Percentiles rank a stretch among this genome's conserved stretches.
Evolutionary conservation across 73 alveolate species (phyloP).

Genomic region (Tetrahymena malaccensis): DNA sequence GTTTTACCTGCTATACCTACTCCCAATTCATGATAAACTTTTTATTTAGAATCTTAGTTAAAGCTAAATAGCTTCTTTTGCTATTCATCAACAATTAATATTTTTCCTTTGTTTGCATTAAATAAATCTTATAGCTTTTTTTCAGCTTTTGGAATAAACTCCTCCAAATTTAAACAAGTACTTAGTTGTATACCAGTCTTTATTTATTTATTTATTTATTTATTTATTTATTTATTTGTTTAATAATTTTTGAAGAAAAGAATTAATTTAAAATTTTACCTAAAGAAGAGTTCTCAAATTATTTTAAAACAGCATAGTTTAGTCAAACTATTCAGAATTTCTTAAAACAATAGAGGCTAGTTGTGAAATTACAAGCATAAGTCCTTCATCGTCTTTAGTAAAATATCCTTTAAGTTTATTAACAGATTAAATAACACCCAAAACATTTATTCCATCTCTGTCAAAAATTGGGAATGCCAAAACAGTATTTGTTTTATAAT

Average conservation of each 20-base stretch:
- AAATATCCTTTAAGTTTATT: conserved; percentile 37
- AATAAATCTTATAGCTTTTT: background rate
- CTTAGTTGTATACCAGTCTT: background rate
- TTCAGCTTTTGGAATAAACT: background rate
- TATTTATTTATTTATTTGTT: background rate
- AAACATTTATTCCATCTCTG: conserved; percentile 30
- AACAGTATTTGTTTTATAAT: conserved; percentile 45
- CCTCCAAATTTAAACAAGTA: background rate
- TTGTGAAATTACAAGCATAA: conserved; percentile 32
- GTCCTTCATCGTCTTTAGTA: conserved; percentile 57
- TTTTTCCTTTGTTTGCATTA: background rate
- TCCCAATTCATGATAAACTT: background rate
- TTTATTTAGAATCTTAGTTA: background rate
- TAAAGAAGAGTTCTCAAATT: background rate
- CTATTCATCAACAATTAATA: background rate
- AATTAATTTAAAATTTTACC: background rate
- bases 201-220: background rate
- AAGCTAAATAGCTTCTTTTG: background rate
- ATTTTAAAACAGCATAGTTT: background rate
- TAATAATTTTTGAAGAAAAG: background rate
- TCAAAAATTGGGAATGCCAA: conserved; percentile 53
- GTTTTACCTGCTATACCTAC: background rate
- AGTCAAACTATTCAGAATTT: background rate
- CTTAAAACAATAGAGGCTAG: conserved; percentile 48
- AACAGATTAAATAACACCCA: conserved; percentile 56